Conservation (phyloP, 306 rosid species). For the Phaseolus lunatus region DNA sequence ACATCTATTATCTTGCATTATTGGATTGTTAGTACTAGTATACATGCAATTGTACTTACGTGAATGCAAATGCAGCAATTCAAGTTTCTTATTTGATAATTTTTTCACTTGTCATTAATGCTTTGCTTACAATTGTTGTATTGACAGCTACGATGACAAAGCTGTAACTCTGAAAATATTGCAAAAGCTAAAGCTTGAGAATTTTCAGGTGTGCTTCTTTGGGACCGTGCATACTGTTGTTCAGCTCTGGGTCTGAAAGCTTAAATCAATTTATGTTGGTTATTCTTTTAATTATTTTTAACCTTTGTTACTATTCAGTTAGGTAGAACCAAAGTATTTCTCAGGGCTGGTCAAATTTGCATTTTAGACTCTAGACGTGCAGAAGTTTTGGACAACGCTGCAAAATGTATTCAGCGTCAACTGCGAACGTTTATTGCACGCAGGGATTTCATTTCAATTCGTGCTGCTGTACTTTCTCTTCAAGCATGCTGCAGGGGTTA, state of each 20-base stretch:
- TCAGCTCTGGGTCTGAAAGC: background rate
- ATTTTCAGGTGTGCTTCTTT: conserved; percentile 70
- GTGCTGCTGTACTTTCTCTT: conserved; percentile 64
- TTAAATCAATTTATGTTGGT: background rate
- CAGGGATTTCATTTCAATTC: conserved; percentile 64
- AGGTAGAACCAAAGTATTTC: conserved; percentile 87
- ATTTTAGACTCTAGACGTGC: conserved; percentile 77
- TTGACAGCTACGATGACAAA: conserved; percentile 73
- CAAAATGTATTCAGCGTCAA: conserved; percentile 67
- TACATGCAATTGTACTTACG: background rate
- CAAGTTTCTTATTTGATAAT: background rate
- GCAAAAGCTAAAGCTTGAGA: conserved; percentile 69
- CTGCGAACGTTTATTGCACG: conserved; percentile 65
- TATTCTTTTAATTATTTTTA: background rate
- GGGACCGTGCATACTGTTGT: conserved; percentile 4
- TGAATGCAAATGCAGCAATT: background rate
- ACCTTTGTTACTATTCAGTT: conserved; percentile 54
- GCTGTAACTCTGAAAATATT: conserved; percentile 65
- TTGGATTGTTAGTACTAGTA: conserved; percentile 4
- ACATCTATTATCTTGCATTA: background rate
- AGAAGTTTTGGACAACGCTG: conserved; percentile 84
- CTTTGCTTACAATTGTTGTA: conserved; percentile 18
- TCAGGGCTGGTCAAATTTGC: conserved; percentile 93
- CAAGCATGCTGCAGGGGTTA: conserved; percentile 86
- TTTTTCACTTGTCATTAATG: conserved; percentile 15